Percentiles rank a stretch among this genome's conserved stretches.
phyloP scores from a whole-genome alignment of 2,329 filamentous ascomycete species.

The Xylariaceae sp. region DNA sequence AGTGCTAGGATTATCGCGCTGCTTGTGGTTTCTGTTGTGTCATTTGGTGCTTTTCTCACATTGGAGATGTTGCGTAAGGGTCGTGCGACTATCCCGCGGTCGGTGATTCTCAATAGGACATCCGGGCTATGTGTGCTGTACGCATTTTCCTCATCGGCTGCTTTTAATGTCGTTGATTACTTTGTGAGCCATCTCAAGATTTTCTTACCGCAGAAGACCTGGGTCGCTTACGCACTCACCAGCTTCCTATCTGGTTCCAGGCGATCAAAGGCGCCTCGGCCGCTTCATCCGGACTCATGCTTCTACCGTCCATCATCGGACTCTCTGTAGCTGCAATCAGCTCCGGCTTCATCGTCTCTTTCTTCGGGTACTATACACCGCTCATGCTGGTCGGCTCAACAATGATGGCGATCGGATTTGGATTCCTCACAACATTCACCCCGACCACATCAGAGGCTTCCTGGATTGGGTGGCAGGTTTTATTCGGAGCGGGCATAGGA shows the following conservation, averaged over 20 bases:
- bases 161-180: constrained; percentile 11
- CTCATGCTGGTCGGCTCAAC: constrained; percentile 7
- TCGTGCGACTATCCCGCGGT: constrained; percentile 11
- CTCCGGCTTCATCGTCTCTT: constrained; percentile 9
- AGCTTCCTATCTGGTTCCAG: constrained; percentile 15
- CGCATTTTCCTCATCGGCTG: constrained; percentile 10
- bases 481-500: constrained; percentile 10
- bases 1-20: constrained; percentile 5
- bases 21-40: constrained; percentile 5
- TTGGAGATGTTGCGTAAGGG: constrained; percentile 6
- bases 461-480: constrained; percentile 10
- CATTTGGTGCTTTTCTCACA: background rate
- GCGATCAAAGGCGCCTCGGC: constrained; percentile 12
- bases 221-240: no score
- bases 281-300: constrained; percentile 5
- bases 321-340: constrained; percentile 8
- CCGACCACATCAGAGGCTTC: background rate
- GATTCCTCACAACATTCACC: constrained; percentile 10
- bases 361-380: constrained; percentile 11
- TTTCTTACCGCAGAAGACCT: no score
- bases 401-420: constrained; percentile 10
- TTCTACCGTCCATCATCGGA: constrained; percentile 10
- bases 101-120: constrained; percentile 8
- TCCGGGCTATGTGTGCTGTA: constrained; percentile 7
- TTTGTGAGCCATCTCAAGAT: no score